phyloP scores from a whole-genome alignment of 2,329 filamentous ascomycete genomes.

The Whalleya microplaca region DNA sequence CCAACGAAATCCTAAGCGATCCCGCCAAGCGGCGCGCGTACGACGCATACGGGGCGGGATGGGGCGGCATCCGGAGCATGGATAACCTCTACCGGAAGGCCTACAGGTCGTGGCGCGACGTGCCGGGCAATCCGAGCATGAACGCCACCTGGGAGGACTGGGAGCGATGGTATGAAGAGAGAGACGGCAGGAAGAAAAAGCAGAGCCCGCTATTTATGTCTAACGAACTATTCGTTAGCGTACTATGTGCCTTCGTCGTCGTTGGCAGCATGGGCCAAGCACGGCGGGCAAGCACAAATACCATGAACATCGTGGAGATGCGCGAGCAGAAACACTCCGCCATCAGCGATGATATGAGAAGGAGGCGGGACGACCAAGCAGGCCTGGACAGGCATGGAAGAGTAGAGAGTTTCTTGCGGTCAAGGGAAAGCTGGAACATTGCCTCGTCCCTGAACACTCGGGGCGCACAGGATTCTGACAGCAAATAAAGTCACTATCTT shows the following conservation, averaged over 20 bases:
- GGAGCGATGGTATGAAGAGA: constrained; percentile 75
- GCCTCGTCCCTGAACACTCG: constrained; percentile 14
- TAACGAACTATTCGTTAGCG: constrained; percentile 74
- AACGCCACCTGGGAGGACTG: constrained; percentile 99
- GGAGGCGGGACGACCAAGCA: constrained; percentile 56
- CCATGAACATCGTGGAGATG: constrained; percentile 66
- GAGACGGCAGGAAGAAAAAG: constrained; percentile 47
- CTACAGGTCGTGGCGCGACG: constrained; percentile 54
- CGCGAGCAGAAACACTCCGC: constrained; percentile 69
- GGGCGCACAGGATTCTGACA: constrained; percentile 3
- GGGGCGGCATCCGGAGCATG: constrained; percentile 64
- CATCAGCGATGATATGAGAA: constrained; percentile 62
- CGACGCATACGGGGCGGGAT: constrained; percentile 80
- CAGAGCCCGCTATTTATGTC: constrained; percentile 70
- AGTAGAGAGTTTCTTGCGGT: constrained; percentile 76
- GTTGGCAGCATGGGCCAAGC: constrained; percentile 75
- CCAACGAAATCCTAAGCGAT: constrained; percentile 86
- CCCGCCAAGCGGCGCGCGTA: constrained; percentile 78
- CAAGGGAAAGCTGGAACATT: constrained; percentile 58
- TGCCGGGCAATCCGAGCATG: constrained; percentile 52
- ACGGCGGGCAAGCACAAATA: constrained; percentile 66
- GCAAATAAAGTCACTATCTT: constrained; percentile 1
- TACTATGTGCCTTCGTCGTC: constrained; percentile 72
- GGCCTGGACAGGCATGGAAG: constrained; percentile 64
- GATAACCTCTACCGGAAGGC: constrained; percentile 43